These are phyloP conservation scores for Teratosphaeria viscida DNA, from an alignment of 2,329 filamentous ascomycete genomes.

Conservation along the genomic window DNA sequence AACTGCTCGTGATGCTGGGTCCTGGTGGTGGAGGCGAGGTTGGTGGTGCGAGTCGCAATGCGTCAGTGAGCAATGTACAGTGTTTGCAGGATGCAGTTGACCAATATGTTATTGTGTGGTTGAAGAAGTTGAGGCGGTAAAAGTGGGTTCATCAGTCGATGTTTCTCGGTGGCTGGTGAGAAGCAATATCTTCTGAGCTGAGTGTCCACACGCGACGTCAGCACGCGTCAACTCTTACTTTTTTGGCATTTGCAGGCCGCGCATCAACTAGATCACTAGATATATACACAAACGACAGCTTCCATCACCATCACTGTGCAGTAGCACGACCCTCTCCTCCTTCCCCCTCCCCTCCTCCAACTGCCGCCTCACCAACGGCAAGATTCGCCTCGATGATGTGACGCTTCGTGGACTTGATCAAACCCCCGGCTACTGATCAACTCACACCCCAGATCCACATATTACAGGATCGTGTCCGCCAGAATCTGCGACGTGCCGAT, in stretches of 20 bases:
- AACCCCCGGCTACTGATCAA: conserved; percentile 52
- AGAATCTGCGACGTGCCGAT: conserved; percentile 47
- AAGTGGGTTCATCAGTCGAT: neutral
- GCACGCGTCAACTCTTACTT: neutral
- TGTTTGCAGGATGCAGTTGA: neutral
- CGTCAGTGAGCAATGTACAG: neutral
- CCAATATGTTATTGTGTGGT: neutral
- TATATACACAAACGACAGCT: too few species aligned
- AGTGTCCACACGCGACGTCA: neutral
- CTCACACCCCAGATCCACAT: conserved; percentile 46
- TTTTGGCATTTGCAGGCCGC: neutral
- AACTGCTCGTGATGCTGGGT: neutral
- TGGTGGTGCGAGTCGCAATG: neutral
- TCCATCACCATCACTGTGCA: neutral
- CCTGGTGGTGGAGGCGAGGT: neutral
- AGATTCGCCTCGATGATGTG: neutral
- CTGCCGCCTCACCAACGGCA: too few species aligned
- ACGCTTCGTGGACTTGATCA: conserved; percentile 34
- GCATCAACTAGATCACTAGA: too few species aligned
- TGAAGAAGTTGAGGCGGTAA: neutral
- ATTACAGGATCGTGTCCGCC: conserved; percentile 45
- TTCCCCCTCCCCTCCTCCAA: too few species aligned
- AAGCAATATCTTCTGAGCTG: too few species aligned
- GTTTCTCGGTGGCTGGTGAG: neutral
- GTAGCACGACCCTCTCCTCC: too few species aligned